Conservation (phyloP, 2,329 filamentous ascomycete genomes). For the Aspergillus sp. region DNA sequence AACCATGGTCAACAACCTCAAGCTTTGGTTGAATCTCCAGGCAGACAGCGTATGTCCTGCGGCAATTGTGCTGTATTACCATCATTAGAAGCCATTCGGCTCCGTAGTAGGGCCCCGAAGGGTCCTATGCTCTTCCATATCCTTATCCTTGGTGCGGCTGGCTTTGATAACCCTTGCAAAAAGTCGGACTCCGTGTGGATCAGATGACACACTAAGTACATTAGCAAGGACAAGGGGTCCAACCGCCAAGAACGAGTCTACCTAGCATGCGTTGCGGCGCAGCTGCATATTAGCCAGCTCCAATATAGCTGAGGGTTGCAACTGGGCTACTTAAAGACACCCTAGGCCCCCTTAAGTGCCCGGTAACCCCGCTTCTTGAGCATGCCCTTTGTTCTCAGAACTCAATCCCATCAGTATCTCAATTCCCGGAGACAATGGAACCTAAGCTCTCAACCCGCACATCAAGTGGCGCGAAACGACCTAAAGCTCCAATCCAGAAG, state of each 20-base stretch:
- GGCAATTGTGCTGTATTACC: no score
- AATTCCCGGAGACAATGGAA: background rate
- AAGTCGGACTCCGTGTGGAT: no score
- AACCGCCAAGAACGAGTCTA: background rate
- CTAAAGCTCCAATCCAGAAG: slow-evolving; percentile 4
- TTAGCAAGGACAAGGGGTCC: no score
- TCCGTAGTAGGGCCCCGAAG: no score
- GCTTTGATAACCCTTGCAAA: no score
- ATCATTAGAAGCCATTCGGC: no score
- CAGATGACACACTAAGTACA: no score
- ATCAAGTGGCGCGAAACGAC: background rate
- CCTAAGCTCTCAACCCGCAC: background rate
- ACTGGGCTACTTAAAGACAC: background rate
- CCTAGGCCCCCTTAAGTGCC: background rate
- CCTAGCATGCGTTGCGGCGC: background rate
- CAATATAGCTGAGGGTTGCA: background rate
- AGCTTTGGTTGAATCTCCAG: no score
- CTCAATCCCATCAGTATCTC: background rate
- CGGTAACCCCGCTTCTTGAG: background rate
- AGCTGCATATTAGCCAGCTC: background rate
- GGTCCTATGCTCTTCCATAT: no score
- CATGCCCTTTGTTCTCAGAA: background rate
- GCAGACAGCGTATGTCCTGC: no score
- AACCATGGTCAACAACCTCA: no score
- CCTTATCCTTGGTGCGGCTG: no score